Conservation (phyloP, 2,329 filamentous ascomycete species). For the Balansia obtecta region DNA sequence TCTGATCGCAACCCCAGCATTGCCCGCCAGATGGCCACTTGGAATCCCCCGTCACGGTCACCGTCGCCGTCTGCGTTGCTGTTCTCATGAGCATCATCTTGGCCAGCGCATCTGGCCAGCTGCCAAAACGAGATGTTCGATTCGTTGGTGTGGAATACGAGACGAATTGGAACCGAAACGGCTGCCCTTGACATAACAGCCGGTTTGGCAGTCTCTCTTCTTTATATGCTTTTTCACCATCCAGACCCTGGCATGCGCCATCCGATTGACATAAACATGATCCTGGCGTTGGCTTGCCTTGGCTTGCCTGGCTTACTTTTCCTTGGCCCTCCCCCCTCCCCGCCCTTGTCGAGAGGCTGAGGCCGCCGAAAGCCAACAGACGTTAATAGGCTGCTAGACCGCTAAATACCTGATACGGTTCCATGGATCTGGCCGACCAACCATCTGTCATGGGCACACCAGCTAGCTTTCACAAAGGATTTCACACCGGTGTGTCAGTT, state of each 20-base stretch:
- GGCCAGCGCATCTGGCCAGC: neutral
- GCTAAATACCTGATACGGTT: neutral
- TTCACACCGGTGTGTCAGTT: too few relatives aligned
- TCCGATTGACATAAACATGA: neutral
- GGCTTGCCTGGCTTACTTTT: neutral
- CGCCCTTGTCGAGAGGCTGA: neutral
- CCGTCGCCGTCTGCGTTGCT: neutral
- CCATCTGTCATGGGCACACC: too few relatives aligned
- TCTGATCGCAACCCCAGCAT: slow-evolving; percentile 6
- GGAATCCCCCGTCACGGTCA: neutral
- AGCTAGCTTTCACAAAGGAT: too few relatives aligned
- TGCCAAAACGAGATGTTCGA: neutral
- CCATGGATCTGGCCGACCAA: too few relatives aligned
- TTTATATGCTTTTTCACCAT: neutral
- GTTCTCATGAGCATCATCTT: neutral
- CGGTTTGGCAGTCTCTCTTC: neutral
- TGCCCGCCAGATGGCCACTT: slow-evolving; percentile 1
- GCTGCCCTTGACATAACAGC: neutral
- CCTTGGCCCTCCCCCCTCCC: neutral
- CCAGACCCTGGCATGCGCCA: neutral
- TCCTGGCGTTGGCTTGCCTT: too few relatives aligned
- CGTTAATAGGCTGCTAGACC: neutral
- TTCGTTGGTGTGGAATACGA: too few relatives aligned
- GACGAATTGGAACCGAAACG: neutral
- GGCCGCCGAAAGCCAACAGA: neutral